Percentiles rank a stretch among this genome's conserved stretches.
phyloP scores from a whole-genome alignment of 108 stramenopile genomes.

The Schizochytrium sp. region DNA sequence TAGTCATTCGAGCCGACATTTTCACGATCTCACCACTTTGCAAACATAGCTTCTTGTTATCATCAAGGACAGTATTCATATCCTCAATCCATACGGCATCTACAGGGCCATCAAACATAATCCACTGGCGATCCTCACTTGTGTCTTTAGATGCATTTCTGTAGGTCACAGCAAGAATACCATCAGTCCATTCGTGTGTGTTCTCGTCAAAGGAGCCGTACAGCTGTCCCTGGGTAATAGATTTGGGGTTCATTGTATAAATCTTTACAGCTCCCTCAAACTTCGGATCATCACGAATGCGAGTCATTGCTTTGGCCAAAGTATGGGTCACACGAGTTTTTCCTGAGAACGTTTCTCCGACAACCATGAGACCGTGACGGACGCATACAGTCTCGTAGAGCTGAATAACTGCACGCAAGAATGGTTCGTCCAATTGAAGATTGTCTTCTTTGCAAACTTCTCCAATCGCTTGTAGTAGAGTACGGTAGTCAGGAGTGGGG shows the following conservation, averaged over 20 bases:
- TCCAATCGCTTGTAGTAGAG: slow-evolving; percentile 70
- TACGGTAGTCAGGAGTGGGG: slow-evolving; percentile 76
- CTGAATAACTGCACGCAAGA: slow-evolving; percentile 75
- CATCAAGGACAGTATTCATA: slow-evolving; percentile 82
- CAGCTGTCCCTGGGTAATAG: slow-evolving; percentile 75
- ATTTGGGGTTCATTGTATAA: slow-evolving; percentile 80
- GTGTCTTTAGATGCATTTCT: slow-evolving; percentile 76
- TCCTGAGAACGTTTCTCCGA: slow-evolving; percentile 80
- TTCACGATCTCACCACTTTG: slow-evolving; percentile 80
- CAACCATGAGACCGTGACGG: slow-evolving; percentile 82
- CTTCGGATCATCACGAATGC: slow-evolving; percentile 65
- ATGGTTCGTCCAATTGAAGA: slow-evolving; percentile 69
- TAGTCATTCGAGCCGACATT: slow-evolving; percentile 80
- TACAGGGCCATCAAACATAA: slow-evolving; percentile 80
- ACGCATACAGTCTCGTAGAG: slow-evolving; percentile 81
- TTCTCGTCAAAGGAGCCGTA: slow-evolving; percentile 79
- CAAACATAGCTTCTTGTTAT: slow-evolving; percentile 81
- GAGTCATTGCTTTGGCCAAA: slow-evolving; percentile 77
- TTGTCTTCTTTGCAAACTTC: slow-evolving; percentile 64
- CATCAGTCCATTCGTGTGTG: slow-evolving; percentile 80
- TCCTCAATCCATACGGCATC: slow-evolving; percentile 83
- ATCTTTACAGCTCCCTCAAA: slow-evolving; percentile 68
- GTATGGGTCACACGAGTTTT: slow-evolving; percentile 77
- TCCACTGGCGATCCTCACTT: slow-evolving; percentile 73
- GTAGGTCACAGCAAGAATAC: slow-evolving; percentile 77